Percentiles rank a stretch among this genome's conserved stretches.
These are phyloP conservation scores for Oryza coarctata DNA, from an alignment of 176 grass and related monocot species.

Conservation along the genomic window DNA sequence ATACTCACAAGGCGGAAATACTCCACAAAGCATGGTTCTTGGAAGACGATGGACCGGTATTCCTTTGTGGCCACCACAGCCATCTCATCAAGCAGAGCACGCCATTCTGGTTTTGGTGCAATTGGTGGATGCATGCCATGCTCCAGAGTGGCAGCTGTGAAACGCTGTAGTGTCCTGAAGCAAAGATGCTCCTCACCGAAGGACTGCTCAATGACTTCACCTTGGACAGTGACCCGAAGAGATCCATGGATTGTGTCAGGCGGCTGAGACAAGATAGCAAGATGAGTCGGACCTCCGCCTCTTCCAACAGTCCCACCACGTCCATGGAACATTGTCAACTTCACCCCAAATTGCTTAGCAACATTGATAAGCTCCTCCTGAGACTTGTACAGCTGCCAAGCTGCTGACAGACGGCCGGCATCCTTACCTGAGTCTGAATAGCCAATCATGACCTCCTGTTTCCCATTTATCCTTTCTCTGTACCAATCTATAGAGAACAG, in stretches of 20 bases:
- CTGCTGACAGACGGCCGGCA: conserved; percentile 73
- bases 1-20: conserved; percentile 76
- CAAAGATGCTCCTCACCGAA: conserved; percentile 84
- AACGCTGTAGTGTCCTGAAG: conserved; percentile 79
- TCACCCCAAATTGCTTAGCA: conserved; percentile 70
- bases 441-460: conserved; percentile 89
- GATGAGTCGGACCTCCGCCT: conserved; percentile 82
- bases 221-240: conserved; percentile 75
- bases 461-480: conserved; percentile 58
- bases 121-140: conserved; percentile 76
- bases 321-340: conserved; percentile 83
- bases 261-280: conserved; percentile 86
- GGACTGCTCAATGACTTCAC: conserved; percentile 80
- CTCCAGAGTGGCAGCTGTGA: conserved; percentile 79
- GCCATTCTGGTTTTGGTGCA: conserved; percentile 73
- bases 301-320: conserved; percentile 85
- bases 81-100: conserved; percentile 74
- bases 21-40: conserved; percentile 77
- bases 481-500: conserved; percentile 80
- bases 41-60: conserved; percentile 76
- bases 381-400: conserved; percentile 81
- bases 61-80: conserved; percentile 69
- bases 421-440: conserved; percentile 86
- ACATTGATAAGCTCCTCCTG: conserved; percentile 84
- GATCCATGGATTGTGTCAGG: conserved; percentile 76